Conservation (phyloP, 371 early-diverging fungal species). For the Zopfochytrium polystomum region DNA sequence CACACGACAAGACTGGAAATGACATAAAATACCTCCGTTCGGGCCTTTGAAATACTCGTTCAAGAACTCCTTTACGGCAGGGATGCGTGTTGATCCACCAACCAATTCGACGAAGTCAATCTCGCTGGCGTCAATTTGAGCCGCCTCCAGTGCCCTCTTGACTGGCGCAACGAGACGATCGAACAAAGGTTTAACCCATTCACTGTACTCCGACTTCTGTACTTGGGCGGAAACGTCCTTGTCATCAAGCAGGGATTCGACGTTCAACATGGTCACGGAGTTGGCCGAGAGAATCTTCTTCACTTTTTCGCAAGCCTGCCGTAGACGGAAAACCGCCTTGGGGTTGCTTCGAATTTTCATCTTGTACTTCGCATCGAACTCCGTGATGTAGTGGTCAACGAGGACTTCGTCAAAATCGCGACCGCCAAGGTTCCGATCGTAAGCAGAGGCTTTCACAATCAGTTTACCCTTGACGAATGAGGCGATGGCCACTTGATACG, state of each 20-base stretch:
- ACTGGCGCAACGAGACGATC: conserved; percentile 72
- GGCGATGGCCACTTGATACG: conserved; percentile 84
- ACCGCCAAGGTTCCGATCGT: conserved; percentile 91
- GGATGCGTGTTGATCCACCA: conserved; percentile 93
- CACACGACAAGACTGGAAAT: no score
- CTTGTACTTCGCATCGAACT: conserved; percentile 92
- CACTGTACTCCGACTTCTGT: conserved; percentile 67
- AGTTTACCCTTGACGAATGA: conserved; percentile 93
- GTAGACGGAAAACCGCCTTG: conserved; percentile 89
- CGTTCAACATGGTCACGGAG: conserved; percentile 82
- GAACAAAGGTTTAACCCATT: conserved; percentile 71
- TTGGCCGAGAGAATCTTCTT: conserved; percentile 96
- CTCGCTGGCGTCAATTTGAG: conserved; percentile 73
- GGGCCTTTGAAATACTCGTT: conserved; percentile 67
- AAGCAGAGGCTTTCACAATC: conserved; percentile 84
- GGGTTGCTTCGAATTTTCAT: conserved; percentile 84
- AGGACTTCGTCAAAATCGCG: conserved; percentile 92
- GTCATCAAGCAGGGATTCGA: conserved; percentile 94
- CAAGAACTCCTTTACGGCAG: conserved; percentile 85
- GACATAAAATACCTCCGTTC: conserved; percentile 26
- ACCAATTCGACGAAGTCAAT: conserved; percentile 90
- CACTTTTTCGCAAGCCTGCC: conserved; percentile 87
- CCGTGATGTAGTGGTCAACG: conserved; percentile 75
- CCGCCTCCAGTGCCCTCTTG: conserved; percentile 71
- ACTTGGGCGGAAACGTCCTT: conserved; percentile 83